Base-by-base conservation (phyloP, 164 flowering plant species). In the Hamamelis virginiana region DNA sequence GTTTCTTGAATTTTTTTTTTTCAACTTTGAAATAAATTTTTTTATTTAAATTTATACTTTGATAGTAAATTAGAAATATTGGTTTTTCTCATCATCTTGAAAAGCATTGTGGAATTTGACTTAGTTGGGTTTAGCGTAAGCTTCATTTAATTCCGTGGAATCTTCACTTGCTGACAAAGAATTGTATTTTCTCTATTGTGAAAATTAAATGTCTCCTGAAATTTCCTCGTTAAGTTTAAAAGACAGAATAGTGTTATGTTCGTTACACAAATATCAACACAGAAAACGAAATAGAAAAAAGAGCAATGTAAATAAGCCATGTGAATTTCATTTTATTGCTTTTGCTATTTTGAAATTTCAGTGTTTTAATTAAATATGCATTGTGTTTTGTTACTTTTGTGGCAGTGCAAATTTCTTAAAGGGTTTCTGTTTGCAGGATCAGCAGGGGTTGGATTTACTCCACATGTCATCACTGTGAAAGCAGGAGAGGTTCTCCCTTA, bases 391-490 rank as follows among this genome's bases (percentile, higher is more conserved):
- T 47, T 22, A 21, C 5, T 46, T 47, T 13, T 64, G 6, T 38
- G 13, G 12, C 28, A 16, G 12, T 0, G 66, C 8, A 48, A 64
- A 8, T 47, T 65, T 63, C 66, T 59, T 21, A 66, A 11, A 27
- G 23, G 16, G 50, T 38, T 56, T 69, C 33, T 65, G 10, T 26
- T 69, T 83, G 83, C 89, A 91, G 98, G 92, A 58, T 80, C 93
- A 46, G 74, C 81, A 0, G 97, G 97, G n/a, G 10, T 76, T 76
- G 92, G 91, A 60, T 92, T 94, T 74, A 87, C 87, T 0, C 97
- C 98, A 18, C 97, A 94, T 83, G 83, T 94, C 57, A 88, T 94
- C 60, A 80, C 86, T 56, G 98, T 92, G 23, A 84, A 87, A 75
- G 82, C 95, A 44, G 97, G 98, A 73, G 98, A 92, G 98, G 98